Evolutionary conservation across 2,329 filamentous ascomycete genomes (phyloP), one percentile per base, ranked within the genome.

Genomic region (Onygena corvina): DNA sequence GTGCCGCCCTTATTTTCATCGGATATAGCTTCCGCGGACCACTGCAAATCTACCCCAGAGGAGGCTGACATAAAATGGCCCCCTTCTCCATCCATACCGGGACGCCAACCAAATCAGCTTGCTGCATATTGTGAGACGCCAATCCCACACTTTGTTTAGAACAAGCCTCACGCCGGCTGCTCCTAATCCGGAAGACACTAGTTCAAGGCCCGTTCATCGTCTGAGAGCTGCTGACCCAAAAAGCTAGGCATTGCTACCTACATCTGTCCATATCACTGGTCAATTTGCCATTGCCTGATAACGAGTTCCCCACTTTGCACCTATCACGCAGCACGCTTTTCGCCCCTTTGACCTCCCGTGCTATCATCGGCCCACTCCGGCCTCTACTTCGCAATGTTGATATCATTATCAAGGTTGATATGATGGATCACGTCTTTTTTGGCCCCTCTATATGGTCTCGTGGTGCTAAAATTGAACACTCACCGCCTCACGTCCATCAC

Each of bases 171-270:
- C 6, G 38, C 12, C 21, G 38, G 21, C 38, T 25, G 2, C 12
- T 42, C 38, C 38, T 42, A 42, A 42, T 42, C 38, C 38, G 38
- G 38, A 42, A 42, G 38, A 5, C n/a, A 27, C 38, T 42, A 42
- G 12, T 42, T 23, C 9, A 42, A 42, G 38, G 12, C 27, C 25
- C 27, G 38, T 20, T 42, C 38, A 42, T 11, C 33, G 14, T 5
- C 18, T 35, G 8, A 4, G 33, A 16, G 3, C 14, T 16, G 14
- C 33, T 35, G 8, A 14, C 33, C 38, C 21, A 5, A 25, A 12
- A 20, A 25, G 21, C 38, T 21, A 27, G n/a, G 21, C 38, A 14
- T 42, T 14, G 12, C 29, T 31, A 12, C 29, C 9, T 31, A 31
- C 8, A 3, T 31, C n/a, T 11, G 27, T 31, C 8, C n/a, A 7